Evolutionary conservation across 352 stramenopile species (phyloP), one percentile per base, ranked within the genome.

Genomic region (Phytophthora pinifolia): DNA sequence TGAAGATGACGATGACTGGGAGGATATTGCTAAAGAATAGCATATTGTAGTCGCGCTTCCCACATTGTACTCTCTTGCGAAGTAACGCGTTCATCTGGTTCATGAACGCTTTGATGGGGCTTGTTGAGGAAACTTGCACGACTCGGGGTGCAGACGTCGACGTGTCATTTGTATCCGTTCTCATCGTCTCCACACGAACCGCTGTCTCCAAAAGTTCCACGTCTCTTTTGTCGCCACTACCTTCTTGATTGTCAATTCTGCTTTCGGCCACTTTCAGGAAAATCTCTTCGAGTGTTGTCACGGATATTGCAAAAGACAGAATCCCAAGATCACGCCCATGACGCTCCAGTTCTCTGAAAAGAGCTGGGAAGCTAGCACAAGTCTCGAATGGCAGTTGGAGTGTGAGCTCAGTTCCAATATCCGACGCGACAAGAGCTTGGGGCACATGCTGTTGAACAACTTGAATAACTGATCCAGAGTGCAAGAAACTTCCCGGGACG

Each of bases 261-360:
- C 30, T 46, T 35, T 86, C 70, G 9, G 87, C 84, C n/a, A 96
- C 86, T 32, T 92, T 94, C 5, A 97, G 57, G 41, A 97, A 97
- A 14, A 96, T 85, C 58, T 96, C 86, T 58, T 97, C 88, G 0
- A 96, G 70, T 15, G 89, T 95, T 6, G 88, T 96, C 17, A 90
- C 74, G 0, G 78, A 90, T 14, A 95, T 89, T 4, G 64, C 80
- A 33, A 86, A 93, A 22, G 77, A 88, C 6, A 62, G 14, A 30
- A 93, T 62, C 0, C 67, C 53, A 3, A 91, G 52, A 0, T 64
- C 57, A 0, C 25, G 0, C 5, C 76, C 70, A 12, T 61, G 34
- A 2, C 25, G 29, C 14, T 97, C 89, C 4, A 97, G 62, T 13
- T 69, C 75, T 14, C 80, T 60, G 58, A 97, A 94, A 18, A 97